Evolutionary conservation across 192 early-diverging fungal genomes (phyloP).

Genomic region (Neocallimastix lanati): DNA sequence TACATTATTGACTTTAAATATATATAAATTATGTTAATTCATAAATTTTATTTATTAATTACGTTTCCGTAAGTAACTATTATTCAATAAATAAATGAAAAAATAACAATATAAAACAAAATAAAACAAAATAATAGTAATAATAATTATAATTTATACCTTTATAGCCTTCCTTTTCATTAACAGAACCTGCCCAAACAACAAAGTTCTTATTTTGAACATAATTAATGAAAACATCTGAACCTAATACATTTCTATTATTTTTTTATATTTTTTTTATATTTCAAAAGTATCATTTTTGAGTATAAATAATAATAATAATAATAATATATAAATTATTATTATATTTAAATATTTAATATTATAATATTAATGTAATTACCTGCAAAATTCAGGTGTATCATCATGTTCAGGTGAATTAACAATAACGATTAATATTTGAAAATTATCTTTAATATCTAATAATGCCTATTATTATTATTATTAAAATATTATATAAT

Average conservation of each 20-base stretch:
- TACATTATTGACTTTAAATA: not conserved
- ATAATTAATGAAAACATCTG: not conserved
- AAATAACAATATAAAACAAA: too few relatives aligned
- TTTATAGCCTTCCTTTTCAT: not conserved
- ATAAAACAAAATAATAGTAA: too few relatives aligned
- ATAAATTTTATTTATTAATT: too few relatives aligned
- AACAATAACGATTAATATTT: not conserved
- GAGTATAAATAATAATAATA: too few relatives aligned
- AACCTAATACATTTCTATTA: not conserved
- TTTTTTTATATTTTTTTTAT: too few relatives aligned
- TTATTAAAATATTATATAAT: too few relatives aligned
- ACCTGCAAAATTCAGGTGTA: not conserved
- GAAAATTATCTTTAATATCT: not conserved
- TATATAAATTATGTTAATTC: too few relatives aligned
- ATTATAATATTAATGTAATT: not conserved
- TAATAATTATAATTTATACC: not conserved
- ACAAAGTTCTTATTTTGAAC: not conserved
- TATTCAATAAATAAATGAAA: too few relatives aligned
- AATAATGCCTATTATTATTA: not conserved
- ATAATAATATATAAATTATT: not conserved
- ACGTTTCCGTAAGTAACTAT: too few relatives aligned
- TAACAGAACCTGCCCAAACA: not conserved
- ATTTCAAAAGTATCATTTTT: too few relatives aligned
- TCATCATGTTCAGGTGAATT: not conserved
- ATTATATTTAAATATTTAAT: not conserved